phyloP scores from a whole-genome alignment of 768 basidiomycete genomes.

The Termitomyces sp. region DNA sequence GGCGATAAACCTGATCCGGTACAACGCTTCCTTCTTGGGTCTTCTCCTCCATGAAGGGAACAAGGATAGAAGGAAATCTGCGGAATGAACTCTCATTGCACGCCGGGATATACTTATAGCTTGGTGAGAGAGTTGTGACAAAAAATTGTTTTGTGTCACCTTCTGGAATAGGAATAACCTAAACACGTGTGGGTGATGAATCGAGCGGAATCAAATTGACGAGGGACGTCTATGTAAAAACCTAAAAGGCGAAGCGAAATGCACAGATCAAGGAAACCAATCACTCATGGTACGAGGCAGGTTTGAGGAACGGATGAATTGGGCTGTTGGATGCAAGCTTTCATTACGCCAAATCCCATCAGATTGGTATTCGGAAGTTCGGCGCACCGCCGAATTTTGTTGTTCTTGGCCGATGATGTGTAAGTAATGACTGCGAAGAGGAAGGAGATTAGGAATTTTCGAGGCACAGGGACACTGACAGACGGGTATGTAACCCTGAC shows the following conservation, averaged over 20 bases:
- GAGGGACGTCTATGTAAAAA: no score
- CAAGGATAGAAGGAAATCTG: constrained; percentile 8
- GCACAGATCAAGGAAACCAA: no score
- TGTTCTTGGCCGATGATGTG: not conserved
- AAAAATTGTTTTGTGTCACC: constrained; percentile 14
- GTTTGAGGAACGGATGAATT: not conserved
- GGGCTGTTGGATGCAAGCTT: not conserved
- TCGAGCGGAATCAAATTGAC: not conserved
- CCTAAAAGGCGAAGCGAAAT: not conserved
- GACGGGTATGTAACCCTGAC: not conserved
- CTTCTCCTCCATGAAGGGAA: constrained; percentile 15
- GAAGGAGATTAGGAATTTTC: not conserved
- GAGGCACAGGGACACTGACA: not conserved
- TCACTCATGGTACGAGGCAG: not conserved
- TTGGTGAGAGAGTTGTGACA: constrained; percentile 13
- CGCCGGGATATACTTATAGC: constrained; percentile 15
- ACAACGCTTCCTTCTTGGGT: constrained; percentile 14
- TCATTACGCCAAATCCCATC: not conserved
- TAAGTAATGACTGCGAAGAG: not conserved
- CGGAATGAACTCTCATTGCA: constrained; percentile 5
- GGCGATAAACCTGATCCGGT: constrained; percentile 35
- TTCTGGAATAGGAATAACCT: constrained; percentile 14
- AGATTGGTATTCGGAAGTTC: not conserved
- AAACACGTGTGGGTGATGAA: not conserved
- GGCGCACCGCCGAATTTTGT: no score